Evolutionary conservation across 2,329 filamentous ascomycete genomes (phyloP), one percentile per base, ranked within the genome.

Genomic region (Pseudogymnoascus sp.): DNA sequence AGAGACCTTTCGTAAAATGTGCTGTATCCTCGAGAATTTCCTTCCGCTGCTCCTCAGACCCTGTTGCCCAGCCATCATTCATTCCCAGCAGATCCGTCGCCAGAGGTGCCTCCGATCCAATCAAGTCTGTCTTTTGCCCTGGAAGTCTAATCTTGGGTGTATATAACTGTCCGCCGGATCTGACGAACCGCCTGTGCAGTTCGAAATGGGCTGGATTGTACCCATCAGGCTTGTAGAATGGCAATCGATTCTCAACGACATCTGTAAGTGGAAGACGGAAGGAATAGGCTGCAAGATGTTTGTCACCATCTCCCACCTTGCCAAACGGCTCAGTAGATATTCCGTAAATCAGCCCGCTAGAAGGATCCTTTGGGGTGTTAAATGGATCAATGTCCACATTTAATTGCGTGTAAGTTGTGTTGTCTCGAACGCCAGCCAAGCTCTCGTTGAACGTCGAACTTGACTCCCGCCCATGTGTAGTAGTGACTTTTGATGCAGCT

Each of bases 51-150:
- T 63, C 60, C 7, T 65, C 62, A 19, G 53, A 33, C 3, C 61
- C 63, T 2, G 63, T 62, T 14, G 64, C 65, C 65, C 65, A 67
- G 2, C 68, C 64, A 40, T 66, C 68, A 29, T 66, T 67, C 61
- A 68, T 69, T 1, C 67, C 68, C 13, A 70, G n/a, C 13, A 70
- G 64, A 53, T 70, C 69, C 13, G 67, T 69, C 24, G 69, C 64
- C 3, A 70, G 62, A 16, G 65, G 44, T 0, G 64, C 67, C 16
- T 70, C 64, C 24, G 68, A 64, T 16, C 66, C 65, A 44, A 65
- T 65, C 31, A 66, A 50, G 40, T 67, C 63, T 38, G 68, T 67
- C 56, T 68, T 68, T 3, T 42, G 47, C 24, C 65, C 63, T 6
- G 66, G 66, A 19, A 67, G 21, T 44, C 63, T 61, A 35, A 63